Evolutionary conservation across 208 protist species (phyloP).

Genomic region (Leishmania turanica): DNA sequence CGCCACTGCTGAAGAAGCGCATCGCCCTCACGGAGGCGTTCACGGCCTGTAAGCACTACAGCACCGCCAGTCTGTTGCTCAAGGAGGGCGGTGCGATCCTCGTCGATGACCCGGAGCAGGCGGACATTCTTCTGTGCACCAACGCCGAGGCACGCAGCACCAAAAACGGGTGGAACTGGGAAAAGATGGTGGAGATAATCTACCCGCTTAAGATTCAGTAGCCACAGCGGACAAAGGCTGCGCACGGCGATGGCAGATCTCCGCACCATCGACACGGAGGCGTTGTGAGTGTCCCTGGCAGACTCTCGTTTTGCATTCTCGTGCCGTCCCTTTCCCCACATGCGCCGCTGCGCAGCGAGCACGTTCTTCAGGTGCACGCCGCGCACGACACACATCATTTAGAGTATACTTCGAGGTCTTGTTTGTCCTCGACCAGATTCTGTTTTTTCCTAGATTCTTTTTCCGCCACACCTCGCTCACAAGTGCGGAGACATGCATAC

Average conservation of each 20-base stretch:
- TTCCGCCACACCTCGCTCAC: background rate
- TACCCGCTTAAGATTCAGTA: constrained; percentile 75
- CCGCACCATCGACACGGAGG: background rate
- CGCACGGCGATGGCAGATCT: background rate
- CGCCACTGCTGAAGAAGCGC: constrained; percentile 69
- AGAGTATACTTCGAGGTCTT: constrained; percentile 6
- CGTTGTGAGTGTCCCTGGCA: background rate
- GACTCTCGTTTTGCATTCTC: background rate
- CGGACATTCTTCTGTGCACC: constrained; percentile 83
- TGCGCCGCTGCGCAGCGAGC: background rate
- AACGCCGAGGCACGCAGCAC: constrained; percentile 49
- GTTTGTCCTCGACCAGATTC: background rate
- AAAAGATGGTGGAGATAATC: constrained; percentile 80
- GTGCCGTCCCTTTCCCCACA: background rate
- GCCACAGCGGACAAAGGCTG: background rate
- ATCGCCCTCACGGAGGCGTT: constrained; percentile 73
- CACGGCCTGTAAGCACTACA: constrained; percentile 69
- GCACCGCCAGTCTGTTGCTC: constrained; percentile 63
- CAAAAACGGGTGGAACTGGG: constrained; percentile 66
- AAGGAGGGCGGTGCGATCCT: constrained; percentile 74
- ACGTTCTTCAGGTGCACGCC: background rate
- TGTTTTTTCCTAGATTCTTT: constrained; percentile 14
- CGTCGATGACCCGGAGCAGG: constrained; percentile 36
- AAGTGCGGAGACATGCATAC: background rate
- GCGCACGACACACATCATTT: background rate